Percentiles rank a stretch among this genome's conserved stretches.
phyloP scores from a whole-genome alignment of 2,329 filamentous ascomycete species.

The Nigrograna mackinnonii region DNA sequence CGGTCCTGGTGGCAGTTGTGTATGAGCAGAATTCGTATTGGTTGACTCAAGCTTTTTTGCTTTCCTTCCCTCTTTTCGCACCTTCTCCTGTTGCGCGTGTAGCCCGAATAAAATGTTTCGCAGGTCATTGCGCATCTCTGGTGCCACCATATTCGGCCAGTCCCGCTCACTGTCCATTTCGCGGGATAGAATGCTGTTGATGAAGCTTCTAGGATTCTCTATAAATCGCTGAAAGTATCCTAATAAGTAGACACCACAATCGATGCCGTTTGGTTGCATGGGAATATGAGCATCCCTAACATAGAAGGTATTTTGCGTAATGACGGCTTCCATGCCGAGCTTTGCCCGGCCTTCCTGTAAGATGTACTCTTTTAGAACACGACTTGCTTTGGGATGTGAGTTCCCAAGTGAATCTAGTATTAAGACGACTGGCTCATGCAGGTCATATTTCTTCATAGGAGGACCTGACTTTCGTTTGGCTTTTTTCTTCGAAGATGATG shows the following conservation, averaged over 20 bases:
- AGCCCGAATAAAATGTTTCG: constrained; percentile 68
- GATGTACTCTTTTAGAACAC: constrained; percentile 76
- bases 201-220: constrained; percentile 71
- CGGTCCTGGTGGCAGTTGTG: too few species aligned
- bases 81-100: constrained; percentile 60
- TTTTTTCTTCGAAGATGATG: constrained; percentile 16
- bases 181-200: constrained; percentile 66
- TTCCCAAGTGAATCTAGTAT: constrained; percentile 84
- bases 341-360: constrained; percentile 71
- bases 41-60: constrained; percentile 4
- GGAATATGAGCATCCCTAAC: constrained; percentile 70
- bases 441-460: constrained; percentile 30
- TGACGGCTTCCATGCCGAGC: constrained; percentile 51
- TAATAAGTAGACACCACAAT: constrained; percentile 87
- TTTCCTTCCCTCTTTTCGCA: constrained; percentile 31
- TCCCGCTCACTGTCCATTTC: constrained; percentile 62
- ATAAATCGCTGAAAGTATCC: constrained; percentile 85
- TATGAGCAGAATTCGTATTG: too few species aligned
- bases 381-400: constrained; percentile 65
- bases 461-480: constrained; percentile 23
- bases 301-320: constrained; percentile 62
- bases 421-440: constrained; percentile 68
- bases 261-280: constrained; percentile 78
- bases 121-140: constrained; percentile 66
- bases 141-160: constrained; percentile 59